phyloP scores from a whole-genome alignment of 75 land plant genomes.

The Adiantum capillusveneris region DNA sequence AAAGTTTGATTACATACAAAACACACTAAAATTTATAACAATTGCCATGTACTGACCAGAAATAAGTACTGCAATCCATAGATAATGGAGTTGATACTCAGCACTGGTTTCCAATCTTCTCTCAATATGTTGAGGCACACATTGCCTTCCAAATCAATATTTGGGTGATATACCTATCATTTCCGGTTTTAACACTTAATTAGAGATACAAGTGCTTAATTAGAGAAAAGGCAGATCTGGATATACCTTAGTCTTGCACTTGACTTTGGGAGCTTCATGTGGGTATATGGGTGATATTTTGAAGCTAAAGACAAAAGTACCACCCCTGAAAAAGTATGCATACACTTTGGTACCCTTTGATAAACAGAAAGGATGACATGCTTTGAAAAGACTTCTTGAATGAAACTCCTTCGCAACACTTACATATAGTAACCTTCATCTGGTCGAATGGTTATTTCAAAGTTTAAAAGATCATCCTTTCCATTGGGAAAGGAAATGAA shows the following conservation, averaged over 20 bases:
- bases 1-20: too few relatives aligned
- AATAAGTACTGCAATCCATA: conserved; percentile 76
- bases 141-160: conserved; percentile 89
- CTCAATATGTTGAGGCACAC: conserved; percentile 83
- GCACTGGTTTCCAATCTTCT: conserved; percentile 87
- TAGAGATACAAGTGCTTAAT: background rate
- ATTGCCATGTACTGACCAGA: conserved; percentile 61
- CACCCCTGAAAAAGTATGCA: conserved; percentile 36
- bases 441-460: conserved; percentile 44
- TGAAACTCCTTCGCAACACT: conserved; percentile 6
- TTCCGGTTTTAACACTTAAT: background rate
- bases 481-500: conserved; percentile 50
- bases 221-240: background rate
- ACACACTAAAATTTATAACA: too few relatives aligned
- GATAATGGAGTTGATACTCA: conserved; percentile 70
- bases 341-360: background rate
- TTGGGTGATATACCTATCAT: conserved; percentile 73
- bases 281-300: conserved; percentile 55
- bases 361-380: background rate
- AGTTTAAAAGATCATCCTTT: conserved; percentile 54
- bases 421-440: conserved; percentile 58
- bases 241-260: conserved; percentile 79
- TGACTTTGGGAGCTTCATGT: conserved; percentile 77
- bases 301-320: conserved; percentile 63
- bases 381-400: background rate